Evolutionary conservation across 2,329 filamentous ascomycete genomes (phyloP).

Genomic region (Thielaviopsis populi): DNA sequence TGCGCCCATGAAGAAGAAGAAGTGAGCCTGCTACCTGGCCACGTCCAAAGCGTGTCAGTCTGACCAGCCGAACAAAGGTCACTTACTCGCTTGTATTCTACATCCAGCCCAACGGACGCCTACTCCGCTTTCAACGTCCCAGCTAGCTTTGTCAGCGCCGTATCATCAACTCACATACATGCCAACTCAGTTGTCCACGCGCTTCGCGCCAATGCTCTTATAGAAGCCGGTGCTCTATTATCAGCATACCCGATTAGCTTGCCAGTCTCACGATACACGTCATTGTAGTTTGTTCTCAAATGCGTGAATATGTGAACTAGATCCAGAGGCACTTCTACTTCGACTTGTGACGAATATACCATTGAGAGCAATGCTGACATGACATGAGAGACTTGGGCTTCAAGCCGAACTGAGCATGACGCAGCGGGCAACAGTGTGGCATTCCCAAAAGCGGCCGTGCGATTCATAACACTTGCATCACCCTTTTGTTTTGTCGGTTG

Average conservation of each 20-base stretch:
- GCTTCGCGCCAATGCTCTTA: conserved; percentile 49
- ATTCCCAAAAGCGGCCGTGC: background rate
- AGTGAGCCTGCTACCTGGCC: background rate
- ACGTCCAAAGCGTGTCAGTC: background rate
- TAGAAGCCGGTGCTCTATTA: conserved; percentile 90
- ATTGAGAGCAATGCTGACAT: background rate
- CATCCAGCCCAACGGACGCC: background rate
- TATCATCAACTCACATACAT: conserved; percentile 61
- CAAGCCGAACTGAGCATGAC: too few species aligned
- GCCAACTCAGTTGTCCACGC: conserved; percentile 57
- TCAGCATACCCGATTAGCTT: too few species aligned
- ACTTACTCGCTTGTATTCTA: background rate
- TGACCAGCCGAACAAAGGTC: background rate
- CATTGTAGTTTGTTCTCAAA: background rate
- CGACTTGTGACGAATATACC: background rate
- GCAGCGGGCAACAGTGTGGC: too few species aligned
- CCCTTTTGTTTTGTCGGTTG: background rate
- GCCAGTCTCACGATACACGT: background rate
- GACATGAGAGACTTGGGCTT: background rate
- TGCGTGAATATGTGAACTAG: background rate
- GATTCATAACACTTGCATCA: background rate
- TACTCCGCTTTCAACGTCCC: conserved; percentile 21
- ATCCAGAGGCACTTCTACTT: background rate
- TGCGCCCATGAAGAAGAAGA: background rate
- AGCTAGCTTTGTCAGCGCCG: conserved; percentile 47